Base-by-base conservation (phyloP, 2,329 filamentous ascomycete genomes). In the Herpotrichia juniperi region DNA sequence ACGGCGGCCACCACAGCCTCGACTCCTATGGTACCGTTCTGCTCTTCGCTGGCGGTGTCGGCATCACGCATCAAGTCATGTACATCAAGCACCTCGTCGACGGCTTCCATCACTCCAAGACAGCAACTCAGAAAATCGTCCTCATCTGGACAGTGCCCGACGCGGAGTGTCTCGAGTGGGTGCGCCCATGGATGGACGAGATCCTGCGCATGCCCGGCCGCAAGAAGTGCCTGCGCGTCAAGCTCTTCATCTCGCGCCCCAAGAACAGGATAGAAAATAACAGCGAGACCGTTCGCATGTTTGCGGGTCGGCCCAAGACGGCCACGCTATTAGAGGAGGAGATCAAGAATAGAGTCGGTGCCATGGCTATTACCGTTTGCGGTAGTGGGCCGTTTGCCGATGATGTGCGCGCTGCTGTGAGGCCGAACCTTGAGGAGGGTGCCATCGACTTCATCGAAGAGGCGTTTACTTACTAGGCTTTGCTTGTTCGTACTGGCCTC, bases 131-230 rank as follows among this genome's bases (percentile, higher is more conserved):
- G 56, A 89, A 87, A 68, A 81, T 93, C 44, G 79, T 91, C 4
- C 81, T 93, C 21, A 85, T 92, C 34, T 93, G 90, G 90, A 87
- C 87, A 43, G 89, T 93, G 51, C 89, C 90, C 64, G 88, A 83
- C 63, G 87, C 87, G 4, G 85, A 87, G 50, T 79, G 80, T 46
- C 78, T 88, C 14, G 78, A 82, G 61, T 88, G 85, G 85, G 80
- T 87, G n/a, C 80, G 81, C 8, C 76, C 78, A 2, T 88, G 83
- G 82, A 88, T 88, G 85, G 83, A 87, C 68, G 76, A 83, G 62
- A 84, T 88, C 55, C 76, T 88, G 31, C 76, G 78, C 21, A 81
- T 87, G 72, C 82, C 83, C 2, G 76, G 78, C 10, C 81, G 85
- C 7, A 77, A 83, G 50, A 81, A 87, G 24, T 76, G 85, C 14